Conservation (phyloP, 108 stramenopile genomes). For the Discostella stelligeroides region DNA sequence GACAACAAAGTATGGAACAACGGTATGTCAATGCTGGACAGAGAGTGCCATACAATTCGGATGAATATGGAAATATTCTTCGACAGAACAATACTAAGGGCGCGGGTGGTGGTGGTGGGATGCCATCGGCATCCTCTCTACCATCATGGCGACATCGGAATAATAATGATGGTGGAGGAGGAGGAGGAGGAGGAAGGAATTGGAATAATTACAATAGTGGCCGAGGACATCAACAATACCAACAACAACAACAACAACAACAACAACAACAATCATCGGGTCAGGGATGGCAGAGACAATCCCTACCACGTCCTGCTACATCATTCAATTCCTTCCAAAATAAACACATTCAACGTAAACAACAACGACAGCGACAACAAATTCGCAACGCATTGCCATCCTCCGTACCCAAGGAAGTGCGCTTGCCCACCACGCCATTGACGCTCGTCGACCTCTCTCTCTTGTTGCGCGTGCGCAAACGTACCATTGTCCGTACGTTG, state of each 20-base stretch:
- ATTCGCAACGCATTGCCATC: constrained; percentile 14
- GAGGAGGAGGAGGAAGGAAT: no score
- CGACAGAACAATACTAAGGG: not conserved
- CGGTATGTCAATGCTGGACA: constrained; percentile 40
- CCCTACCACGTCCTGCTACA: no score
- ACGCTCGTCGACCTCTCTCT: constrained; percentile 1
- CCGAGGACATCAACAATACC: no score
- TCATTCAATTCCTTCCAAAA: no score
- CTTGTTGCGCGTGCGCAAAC: constrained; percentile 33
- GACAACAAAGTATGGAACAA: constrained; percentile 40
- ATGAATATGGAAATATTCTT: constrained; percentile 18
- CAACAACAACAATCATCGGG: constrained; percentile 12
- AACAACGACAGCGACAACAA: constrained; percentile 9
- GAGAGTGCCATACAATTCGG: constrained; percentile 23
- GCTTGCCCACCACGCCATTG: constrained; percentile 63
- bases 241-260: no score
- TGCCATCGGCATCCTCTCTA: not conserved
- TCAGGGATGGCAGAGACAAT: no score
- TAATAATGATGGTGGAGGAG: not conserved
- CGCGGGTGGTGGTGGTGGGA: no score
- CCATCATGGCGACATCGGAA: constrained; percentile 9
- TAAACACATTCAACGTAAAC: not conserved
- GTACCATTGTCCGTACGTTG: constrained; percentile 35
- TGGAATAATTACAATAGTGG: no score
- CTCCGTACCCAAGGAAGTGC: constrained; percentile 34